Evolutionary conservation across 768 basidiomycete genomes (phyloP).

Genomic region (Russula vinacea): DNA sequence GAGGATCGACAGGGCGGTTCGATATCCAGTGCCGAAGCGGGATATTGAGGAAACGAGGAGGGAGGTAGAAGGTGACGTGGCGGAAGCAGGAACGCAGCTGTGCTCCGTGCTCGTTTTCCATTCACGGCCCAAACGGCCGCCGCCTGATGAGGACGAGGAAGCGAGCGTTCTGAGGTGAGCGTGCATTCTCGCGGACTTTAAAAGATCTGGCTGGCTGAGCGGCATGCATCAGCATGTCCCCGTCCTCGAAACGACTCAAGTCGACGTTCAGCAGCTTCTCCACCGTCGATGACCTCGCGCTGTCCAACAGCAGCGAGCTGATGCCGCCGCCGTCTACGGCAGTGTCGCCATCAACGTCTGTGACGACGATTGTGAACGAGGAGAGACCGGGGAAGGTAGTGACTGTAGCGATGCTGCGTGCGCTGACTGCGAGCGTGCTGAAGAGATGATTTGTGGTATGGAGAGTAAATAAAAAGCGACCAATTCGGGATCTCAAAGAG

Average conservation of each 20-base stretch:
- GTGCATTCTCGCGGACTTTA: slow-evolving; percentile 1
- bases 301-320: slow-evolving; percentile 1
- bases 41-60: slow-evolving; percentile 23
- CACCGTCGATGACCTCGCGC: slow-evolving; percentile 6
- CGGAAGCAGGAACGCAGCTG: slow-evolving; percentile 20
- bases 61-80: slow-evolving; percentile 22
- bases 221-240: slow-evolving; percentile 17
- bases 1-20: slow-evolving; percentile 20
- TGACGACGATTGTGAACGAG: slow-evolving; percentile 22
- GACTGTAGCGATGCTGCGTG: slow-evolving; percentile 30
- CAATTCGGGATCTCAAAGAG: slow-evolving; percentile 15
- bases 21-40: slow-evolving; percentile 25
- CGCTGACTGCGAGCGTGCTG: slow-evolving; percentile 24
- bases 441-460: slow-evolving; percentile 1
- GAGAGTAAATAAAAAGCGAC: not conserved
- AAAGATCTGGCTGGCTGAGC: not conserved
- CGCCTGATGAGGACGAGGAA: slow-evolving; percentile 28
- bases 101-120: slow-evolving; percentile 24
- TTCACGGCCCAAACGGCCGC: slow-evolving; percentile 26
- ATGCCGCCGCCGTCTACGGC: slow-evolving; percentile 24
- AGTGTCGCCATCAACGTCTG: slow-evolving; percentile 23
- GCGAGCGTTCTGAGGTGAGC: slow-evolving; percentile 25
- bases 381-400: slow-evolving; percentile 16
- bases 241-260: slow-evolving; percentile 28
- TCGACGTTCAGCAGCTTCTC: slow-evolving; percentile 24